Evolutionary conservation across 2,329 filamentous ascomycete genomes (phyloP).

Genomic region (Tolypocladium tundrense): DNA sequence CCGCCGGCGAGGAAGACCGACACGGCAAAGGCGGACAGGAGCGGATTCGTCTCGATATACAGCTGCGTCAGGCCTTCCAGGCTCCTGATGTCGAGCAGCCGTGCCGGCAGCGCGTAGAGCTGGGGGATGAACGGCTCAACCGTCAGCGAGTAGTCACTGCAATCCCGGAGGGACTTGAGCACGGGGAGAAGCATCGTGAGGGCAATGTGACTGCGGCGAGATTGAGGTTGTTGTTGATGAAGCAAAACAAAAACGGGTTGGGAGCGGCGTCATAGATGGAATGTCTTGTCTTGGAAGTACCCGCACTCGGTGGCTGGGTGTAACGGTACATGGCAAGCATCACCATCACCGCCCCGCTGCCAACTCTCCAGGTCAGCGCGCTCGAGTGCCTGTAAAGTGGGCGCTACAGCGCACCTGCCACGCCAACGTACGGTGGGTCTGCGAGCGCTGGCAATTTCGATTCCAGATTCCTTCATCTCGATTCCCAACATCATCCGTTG

Average conservation of each 20-base stretch:
- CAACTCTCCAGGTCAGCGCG: neutral
- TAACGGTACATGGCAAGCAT: neutral
- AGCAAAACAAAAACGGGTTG: neutral
- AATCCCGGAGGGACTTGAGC: constrained; percentile 62
- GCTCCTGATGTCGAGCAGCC: constrained; percentile 49
- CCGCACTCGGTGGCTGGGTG: neutral
- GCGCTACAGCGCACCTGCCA: neutral
- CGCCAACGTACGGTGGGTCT: neutral
- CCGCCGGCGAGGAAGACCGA: constrained; percentile 61
- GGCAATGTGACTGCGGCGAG: neutral
- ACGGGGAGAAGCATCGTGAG: constrained; percentile 41
- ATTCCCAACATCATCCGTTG: neutral
- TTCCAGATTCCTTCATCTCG: neutral
- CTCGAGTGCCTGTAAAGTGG: neutral
- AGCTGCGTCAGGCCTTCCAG: constrained; percentile 54
- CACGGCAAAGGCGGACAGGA: constrained; percentile 64
- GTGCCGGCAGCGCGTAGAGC: constrained; percentile 58
- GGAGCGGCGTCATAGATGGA: neutral
- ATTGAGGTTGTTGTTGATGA: neutral
- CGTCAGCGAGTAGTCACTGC: constrained; percentile 63
- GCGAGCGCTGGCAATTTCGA: neutral
- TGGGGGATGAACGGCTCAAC: constrained; percentile 66
- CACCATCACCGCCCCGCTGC: neutral
- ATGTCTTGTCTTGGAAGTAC: neutral
- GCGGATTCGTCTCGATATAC: constrained; percentile 78